Base-by-base conservation (phyloP, 1,139 yeast genomes). In the Yamadazyma trypodendri region DNA sequence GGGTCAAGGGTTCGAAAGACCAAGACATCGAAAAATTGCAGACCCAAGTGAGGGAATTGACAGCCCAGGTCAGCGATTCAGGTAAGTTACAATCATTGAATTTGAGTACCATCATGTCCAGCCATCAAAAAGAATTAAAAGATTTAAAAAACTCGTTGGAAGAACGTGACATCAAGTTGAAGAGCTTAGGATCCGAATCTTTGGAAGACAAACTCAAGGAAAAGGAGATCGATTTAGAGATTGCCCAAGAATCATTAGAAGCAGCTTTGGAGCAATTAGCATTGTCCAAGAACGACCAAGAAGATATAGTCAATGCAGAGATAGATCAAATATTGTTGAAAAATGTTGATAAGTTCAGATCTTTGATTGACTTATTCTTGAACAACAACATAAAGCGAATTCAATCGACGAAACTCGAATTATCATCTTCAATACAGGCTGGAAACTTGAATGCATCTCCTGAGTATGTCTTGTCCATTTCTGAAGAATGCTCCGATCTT, bases 391-490 rank as follows among this genome's bases (percentile, higher is more conserved):
- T 84, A 24, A 81, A 79, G 44, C 71, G 89, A 37, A 72, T 87
- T 36, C 94, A 87, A 58, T 89, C 85, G 46, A 67, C 87, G 0
- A 68, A 84, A 35, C 84, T 77, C 52, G 90, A 83, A 51, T 68
- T 87, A 43, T 81, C 79, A 38, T 82, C 92, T 3, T 84, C 94
- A 16, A 76, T 84, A 75, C 92, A 84, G 58, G 88, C 92, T 13
- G 95, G 95, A 39, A 86, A 86, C 53, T 79, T 81, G 49, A 81
- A 81, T 55, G 73, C 95, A 2, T 77, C 94, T 0, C 88, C 95
- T 2, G 84, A 77, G 50, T 84, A 79, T 52, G 63, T 85, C 28
- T 66, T 82, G 31, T 82, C 94, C 0, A 66, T 86, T 34, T 66
- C 83, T 47, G 96, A 89, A 55, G 76, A 81, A 49, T 75, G 85